Evolutionary conservation across 2,329 filamentous ascomycete species (phyloP).

Genomic region (Diaporthe velutina): DNA sequence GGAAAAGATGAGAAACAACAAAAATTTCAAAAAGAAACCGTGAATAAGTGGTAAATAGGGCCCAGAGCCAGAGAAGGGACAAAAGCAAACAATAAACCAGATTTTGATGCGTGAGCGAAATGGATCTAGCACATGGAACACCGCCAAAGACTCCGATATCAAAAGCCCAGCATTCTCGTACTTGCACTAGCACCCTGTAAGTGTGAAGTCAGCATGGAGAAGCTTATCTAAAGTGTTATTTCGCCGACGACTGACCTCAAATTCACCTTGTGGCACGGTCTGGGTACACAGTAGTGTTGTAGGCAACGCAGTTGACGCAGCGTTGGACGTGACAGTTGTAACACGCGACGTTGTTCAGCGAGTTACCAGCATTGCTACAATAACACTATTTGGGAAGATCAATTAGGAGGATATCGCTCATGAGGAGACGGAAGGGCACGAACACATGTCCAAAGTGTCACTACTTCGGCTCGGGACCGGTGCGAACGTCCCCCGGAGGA

Average conservation of each 20-base stretch:
- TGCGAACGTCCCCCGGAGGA: background rate
- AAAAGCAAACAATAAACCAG: too few relatives aligned
- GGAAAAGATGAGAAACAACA: background rate
- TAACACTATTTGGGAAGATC: background rate
- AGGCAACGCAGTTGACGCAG: slow-evolving; percentile 7
- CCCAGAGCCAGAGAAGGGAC: too few relatives aligned
- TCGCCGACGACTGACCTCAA: background rate
- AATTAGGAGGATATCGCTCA: background rate
- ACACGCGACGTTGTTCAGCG: background rate
- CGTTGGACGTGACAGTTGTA: slow-evolving; percentile 1
- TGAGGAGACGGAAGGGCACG: background rate
- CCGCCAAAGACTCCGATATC: background rate
- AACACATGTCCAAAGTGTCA: slow-evolving; percentile 20
- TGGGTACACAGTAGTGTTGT: slow-evolving; percentile 9
- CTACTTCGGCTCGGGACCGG: background rate
- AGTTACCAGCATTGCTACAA: background rate
- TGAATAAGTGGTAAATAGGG: background rate
- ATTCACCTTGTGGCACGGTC: background rate
- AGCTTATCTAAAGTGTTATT: background rate
- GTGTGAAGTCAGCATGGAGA: background rate
- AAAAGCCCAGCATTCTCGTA: background rate
- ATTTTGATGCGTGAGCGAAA: background rate
- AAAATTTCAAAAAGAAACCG: background rate
- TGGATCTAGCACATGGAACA: background rate
- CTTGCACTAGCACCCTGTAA: background rate